Conservation (phyloP, 768 basidiomycete species). For the Hortiboletus flavorubellus region DNA sequence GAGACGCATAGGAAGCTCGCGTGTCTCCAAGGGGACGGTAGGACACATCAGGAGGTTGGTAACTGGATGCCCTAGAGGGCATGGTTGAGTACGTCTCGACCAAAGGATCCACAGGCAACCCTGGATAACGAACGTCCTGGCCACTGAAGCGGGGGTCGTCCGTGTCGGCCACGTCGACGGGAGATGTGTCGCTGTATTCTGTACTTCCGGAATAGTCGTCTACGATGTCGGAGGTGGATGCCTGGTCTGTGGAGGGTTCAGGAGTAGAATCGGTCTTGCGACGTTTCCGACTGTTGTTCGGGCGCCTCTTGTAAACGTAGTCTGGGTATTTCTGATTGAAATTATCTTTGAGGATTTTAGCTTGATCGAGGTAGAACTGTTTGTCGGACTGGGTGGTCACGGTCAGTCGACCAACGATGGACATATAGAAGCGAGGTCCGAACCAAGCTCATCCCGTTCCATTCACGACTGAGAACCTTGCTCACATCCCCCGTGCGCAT, state of each 20-base stretch:
- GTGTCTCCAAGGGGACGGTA: conserved; percentile 28
- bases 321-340: conserved; percentile 87
- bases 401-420: conserved; percentile 14
- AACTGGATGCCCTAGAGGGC: conserved; percentile 20
- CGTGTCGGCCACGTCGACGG: conserved; percentile 32
- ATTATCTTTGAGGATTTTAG: conserved; percentile 78
- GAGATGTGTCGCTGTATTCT: conserved; percentile 40
- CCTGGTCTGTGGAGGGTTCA: conserved; percentile 30
- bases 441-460: conserved; percentile 77
- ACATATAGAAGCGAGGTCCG: conserved; percentile 23
- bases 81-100: conserved; percentile 11
- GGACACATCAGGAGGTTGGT: conserved; percentile 23
- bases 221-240: conserved; percentile 29
- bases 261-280: conserved; percentile 38
- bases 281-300: conserved; percentile 80
- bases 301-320: conserved; percentile 85
- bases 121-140: conserved; percentile 23
- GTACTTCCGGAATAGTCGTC: conserved; percentile 29
- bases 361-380: conserved; percentile 85
- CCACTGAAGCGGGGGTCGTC: conserved; percentile 18
- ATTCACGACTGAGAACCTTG: conserved; percentile 84
- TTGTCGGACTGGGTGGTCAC: conserved; percentile 58
- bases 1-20: conserved; percentile 26
- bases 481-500: conserved; percentile 90
- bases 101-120: conserved; percentile 20